Conservation (phyloP, 2,329 filamentous ascomycete genomes). For the Didymella pomorum region DNA sequence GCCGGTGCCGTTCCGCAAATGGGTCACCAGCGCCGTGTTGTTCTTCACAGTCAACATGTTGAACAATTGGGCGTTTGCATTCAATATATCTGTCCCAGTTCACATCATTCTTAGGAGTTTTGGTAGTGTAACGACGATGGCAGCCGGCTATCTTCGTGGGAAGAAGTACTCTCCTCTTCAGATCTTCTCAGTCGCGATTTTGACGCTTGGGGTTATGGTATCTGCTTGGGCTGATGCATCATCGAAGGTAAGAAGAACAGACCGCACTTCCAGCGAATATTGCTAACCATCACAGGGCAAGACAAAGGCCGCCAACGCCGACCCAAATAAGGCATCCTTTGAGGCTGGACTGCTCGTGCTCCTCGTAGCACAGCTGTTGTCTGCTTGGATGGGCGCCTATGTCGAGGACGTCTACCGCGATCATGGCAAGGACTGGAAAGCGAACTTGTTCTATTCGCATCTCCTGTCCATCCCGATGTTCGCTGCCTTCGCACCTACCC, state of each 20-base stretch:
- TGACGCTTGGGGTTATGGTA: slow-evolving; percentile 85
- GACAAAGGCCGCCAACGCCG: slow-evolving; percentile 51
- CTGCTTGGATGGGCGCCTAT: slow-evolving; percentile 93
- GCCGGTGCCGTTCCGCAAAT: slow-evolving; percentile 82
- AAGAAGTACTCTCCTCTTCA: slow-evolving; percentile 85
- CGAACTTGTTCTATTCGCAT: slow-evolving; percentile 94
- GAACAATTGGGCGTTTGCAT: slow-evolving; percentile 98
- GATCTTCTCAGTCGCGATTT: slow-evolving; percentile 78
- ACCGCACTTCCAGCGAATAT: background rate
- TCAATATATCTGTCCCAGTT: slow-evolving; percentile 93
- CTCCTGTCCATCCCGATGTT: slow-evolving; percentile 79
- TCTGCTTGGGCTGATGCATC: slow-evolving; percentile 90
- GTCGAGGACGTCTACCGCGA: slow-evolving; percentile 87
- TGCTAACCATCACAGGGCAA: slow-evolving; percentile 50
- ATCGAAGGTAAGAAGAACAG: slow-evolving; percentile 70
- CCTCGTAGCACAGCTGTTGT: slow-evolving; percentile 86
- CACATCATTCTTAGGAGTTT: slow-evolving; percentile 97
- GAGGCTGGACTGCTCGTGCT: slow-evolving; percentile 80
- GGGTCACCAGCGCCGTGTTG: slow-evolving; percentile 86
- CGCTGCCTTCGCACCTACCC: slow-evolving; percentile 71
- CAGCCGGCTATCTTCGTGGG: slow-evolving; percentile 85
- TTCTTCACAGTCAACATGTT: slow-evolving; percentile 95
- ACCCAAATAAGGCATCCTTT: slow-evolving; percentile 58
- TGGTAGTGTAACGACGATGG: slow-evolving; percentile 94
- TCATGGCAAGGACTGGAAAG: slow-evolving; percentile 90